Base-by-base conservation (phyloP, 2,329 filamentous ascomycete species). In the Pseudogymnoascus verrucosus region DNA sequence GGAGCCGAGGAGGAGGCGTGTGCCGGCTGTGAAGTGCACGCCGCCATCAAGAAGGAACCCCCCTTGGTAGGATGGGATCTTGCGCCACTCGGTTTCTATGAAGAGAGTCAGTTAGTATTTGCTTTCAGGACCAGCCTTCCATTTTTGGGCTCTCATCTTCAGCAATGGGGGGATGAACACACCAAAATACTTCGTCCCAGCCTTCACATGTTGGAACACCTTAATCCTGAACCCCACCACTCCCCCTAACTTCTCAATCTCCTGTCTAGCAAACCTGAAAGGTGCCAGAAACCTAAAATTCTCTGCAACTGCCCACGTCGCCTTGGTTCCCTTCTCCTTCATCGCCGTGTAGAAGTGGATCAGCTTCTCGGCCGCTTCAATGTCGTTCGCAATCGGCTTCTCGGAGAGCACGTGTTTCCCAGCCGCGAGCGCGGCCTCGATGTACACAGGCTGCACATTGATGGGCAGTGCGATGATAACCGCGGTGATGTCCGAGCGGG, bases 21-120 rank as follows among this genome's bases (percentile, higher is more conserved):
- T 79, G 0, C 76, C 85, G 6, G 89, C 89, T 5, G 86, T 78
- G 65, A 84, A 87, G 74, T 93, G 90, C 26, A 93, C 88, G 47
- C 90, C 89, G 12, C 84, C 88, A 70, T 93, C 89, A 1, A 93
- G 82, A 63, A 92, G 73, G 72, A 91, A 92, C 0, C 90, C 89
- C 63, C 89, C 90, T 74, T 91, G 89, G 71, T 90, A 84, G 62
- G 82, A 79, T 1, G 89, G 89, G 63, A 77, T 81, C 73, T 87
- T 88, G 63, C 90, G 84, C 90, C 89, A 84, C 10, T 75, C 69
- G 0, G 81, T 84, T 66, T 81, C 79, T 71, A 64, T 44, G 37
- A 47, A 57, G 5, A n/a, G 4, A 62, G 64, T 65, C 60, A 63
- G 65, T 65, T 16, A 11, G n/a, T 59, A 19, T 62, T 36, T 36